Conservation (phyloP, 805 yeast species). For the Ogataea kodamae region DNA sequence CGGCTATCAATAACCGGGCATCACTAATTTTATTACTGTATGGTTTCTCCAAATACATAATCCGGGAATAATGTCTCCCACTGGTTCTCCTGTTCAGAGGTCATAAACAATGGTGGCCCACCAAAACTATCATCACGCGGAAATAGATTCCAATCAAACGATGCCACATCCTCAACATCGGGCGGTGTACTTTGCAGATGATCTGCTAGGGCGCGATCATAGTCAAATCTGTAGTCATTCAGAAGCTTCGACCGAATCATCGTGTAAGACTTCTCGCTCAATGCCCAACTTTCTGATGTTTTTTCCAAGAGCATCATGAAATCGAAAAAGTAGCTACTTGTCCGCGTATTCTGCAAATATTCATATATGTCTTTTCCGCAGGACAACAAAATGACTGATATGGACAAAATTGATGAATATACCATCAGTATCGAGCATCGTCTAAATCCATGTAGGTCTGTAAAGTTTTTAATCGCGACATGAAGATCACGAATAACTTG, state of each 20-base stretch:
- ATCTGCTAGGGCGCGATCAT: slow-evolving; percentile 7
- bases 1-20: slow-evolving; percentile 1
- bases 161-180: neutral
- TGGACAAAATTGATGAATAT: slow-evolving; percentile 40
- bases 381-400: slow-evolving; percentile 13
- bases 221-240: slow-evolving; percentile 18
- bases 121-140: slow-evolving; percentile 39
- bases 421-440: slow-evolving; percentile 45
- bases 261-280: slow-evolving; percentile 43
- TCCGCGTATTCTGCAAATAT: slow-evolving; percentile 31
- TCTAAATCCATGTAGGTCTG: slow-evolving; percentile 37
- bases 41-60: slow-evolving; percentile 19
- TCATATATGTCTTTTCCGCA: slow-evolving; percentile 17
- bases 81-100: slow-evolving; percentile 44
- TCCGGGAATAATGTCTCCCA: slow-evolving; percentile 52
- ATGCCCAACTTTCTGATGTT: slow-evolving; percentile 45
- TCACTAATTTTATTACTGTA: too few relatives aligned
- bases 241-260: slow-evolving; percentile 36
- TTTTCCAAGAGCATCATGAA: slow-evolving; percentile 40
- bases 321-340: slow-evolving; percentile 32
- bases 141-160: neutral
- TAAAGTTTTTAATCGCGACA: slow-evolving; percentile 37
- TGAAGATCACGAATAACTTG: slow-evolving; percentile 42
- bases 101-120: slow-evolving; percentile 52
- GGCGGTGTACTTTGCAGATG: slow-evolving; percentile 1